Evolutionary conservation across 2,329 filamentous ascomycete genomes (phyloP).

Genomic region (Teratosphaeria zuluensis): DNA sequence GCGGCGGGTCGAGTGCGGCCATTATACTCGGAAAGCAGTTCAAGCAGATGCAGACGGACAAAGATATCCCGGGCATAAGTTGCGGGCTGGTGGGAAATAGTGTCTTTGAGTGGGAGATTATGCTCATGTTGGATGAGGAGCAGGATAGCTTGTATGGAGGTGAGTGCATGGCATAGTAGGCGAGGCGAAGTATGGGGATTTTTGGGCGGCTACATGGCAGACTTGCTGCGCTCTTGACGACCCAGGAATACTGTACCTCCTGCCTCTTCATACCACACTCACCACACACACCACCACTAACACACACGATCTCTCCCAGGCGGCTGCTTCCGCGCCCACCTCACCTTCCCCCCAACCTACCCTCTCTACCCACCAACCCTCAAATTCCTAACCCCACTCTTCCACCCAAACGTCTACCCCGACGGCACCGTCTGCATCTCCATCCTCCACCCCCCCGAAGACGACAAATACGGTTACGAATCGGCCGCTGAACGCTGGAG

Average conservation of each 20-base stretch:
- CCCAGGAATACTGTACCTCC: no score
- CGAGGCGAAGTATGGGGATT: no score
- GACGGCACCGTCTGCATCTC: constrained; percentile 89
- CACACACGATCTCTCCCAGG: constrained; percentile 41
- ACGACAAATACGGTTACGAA: constrained; percentile 92
- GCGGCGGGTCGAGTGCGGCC: constrained; percentile 45
- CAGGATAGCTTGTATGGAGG: constrained; percentile 72
- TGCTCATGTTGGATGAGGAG: constrained; percentile 95
- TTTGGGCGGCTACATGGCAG: no score
- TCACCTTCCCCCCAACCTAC: constrained; percentile 77
- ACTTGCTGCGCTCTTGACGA: no score
- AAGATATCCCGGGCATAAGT: constrained; percentile 88
- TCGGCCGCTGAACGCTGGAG: constrained; percentile 82
- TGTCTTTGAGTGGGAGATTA: constrained; percentile 96
- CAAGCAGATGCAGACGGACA: constrained; percentile 86
- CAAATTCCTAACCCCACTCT: constrained; percentile 76
- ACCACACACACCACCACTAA: not conserved
- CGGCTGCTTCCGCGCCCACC: constrained; percentile 79
- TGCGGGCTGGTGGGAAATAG: constrained; percentile 79
- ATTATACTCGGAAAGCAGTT: constrained; percentile 74
- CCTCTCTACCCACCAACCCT: constrained; percentile 81
- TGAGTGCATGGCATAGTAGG: constrained; percentile 33
- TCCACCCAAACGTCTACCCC: constrained; percentile 89
- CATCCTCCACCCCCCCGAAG: constrained; percentile 89
- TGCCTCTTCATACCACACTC: no score